A percentile compares a stretch with the other conserved stretches of the same genome.
phyloP scores from a whole-genome alignment of 2,329 filamentous ascomycete genomes.

The Hypoxylon sp. region DNA sequence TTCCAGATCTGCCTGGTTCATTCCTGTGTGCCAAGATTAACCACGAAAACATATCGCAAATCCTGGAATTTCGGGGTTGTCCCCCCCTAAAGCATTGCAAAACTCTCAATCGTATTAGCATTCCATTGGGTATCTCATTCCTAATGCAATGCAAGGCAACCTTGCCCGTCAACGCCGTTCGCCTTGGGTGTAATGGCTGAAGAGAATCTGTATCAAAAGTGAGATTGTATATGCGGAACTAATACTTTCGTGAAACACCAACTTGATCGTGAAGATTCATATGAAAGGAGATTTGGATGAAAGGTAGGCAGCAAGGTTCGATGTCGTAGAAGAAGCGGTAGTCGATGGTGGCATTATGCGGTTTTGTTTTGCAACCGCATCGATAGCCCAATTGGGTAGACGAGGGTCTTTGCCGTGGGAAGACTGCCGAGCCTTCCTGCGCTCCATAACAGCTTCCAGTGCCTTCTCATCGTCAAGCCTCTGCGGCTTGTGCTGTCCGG shows the following conservation, averaged over 20 bases:
- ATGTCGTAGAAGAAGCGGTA: conserved; percentile 22
- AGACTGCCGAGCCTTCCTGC: conserved; percentile 43
- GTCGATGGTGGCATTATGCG: conserved; percentile 40
- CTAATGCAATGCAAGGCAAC: conserved; percentile 18
- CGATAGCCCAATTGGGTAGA: conserved; percentile 51
- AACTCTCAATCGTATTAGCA: conserved; percentile 13
- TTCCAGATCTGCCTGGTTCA: not conserved
- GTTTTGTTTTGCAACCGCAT: conserved; percentile 45
- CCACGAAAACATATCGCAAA: not conserved
- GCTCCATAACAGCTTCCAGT: conserved; percentile 42
- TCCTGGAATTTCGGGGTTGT: not conserved
- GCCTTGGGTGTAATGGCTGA: not conserved
- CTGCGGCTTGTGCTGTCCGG: conserved; percentile 44
- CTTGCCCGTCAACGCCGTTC: conserved; percentile 26
- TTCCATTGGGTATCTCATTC: conserved; percentile 46
- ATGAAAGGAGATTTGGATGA: conserved; percentile 46
- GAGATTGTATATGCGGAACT: not conserved
- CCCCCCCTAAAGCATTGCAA: not conserved
- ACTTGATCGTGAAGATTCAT: conserved; percentile 18
- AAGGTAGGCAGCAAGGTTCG: conserved; percentile 33
- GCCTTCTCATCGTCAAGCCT: conserved; percentile 50
- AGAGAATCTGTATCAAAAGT: conserved; percentile 9
- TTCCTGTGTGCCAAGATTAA: not conserved
- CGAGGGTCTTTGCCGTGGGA: conserved; percentile 43
- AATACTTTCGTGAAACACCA: not conserved